Evolutionary conservation across 768 basidiomycete species (phyloP).

Genomic region (Suillus sp.): DNA sequence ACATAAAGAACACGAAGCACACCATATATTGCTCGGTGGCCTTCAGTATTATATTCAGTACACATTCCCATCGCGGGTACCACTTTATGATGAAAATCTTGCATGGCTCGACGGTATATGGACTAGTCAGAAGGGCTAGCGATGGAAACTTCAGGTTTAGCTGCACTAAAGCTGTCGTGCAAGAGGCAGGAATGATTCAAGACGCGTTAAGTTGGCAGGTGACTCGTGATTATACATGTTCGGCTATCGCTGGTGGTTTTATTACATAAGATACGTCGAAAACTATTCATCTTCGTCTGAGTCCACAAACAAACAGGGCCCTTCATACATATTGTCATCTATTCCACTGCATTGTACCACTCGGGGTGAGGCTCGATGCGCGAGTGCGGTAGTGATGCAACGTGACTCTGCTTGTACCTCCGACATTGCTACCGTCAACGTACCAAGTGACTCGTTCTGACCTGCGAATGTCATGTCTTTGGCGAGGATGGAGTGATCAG

Average conservation of each 20-base stretch:
- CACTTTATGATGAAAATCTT: neutral
- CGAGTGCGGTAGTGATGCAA: neutral
- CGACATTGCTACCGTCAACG: neutral
- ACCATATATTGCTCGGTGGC: conserved; percentile 15
- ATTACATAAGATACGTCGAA: neutral
- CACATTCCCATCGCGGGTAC: conserved; percentile 2
- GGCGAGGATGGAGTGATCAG: neutral
- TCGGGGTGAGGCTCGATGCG: neutral
- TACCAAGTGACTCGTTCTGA: neutral
- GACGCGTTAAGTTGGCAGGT: conserved; percentile 1
- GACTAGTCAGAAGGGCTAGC: neutral
- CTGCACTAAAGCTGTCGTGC: neutral
- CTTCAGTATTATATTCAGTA: neutral
- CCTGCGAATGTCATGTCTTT: neutral
- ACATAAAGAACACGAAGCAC: neutral
- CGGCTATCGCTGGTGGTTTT: neutral
- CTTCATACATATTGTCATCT: conserved; percentile 20
- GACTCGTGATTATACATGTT: neutral
- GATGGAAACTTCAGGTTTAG: neutral
- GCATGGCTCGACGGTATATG: neutral
- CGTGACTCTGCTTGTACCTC: neutral
- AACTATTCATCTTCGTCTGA: conserved; percentile 33
- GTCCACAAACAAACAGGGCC: conserved; percentile 33
- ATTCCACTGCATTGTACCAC: neutral
- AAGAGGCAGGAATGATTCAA: neutral